phyloP scores from a whole-genome alignment of 2,329 filamentous ascomycete species.

The Aspergillus brasiliensis region DNA sequence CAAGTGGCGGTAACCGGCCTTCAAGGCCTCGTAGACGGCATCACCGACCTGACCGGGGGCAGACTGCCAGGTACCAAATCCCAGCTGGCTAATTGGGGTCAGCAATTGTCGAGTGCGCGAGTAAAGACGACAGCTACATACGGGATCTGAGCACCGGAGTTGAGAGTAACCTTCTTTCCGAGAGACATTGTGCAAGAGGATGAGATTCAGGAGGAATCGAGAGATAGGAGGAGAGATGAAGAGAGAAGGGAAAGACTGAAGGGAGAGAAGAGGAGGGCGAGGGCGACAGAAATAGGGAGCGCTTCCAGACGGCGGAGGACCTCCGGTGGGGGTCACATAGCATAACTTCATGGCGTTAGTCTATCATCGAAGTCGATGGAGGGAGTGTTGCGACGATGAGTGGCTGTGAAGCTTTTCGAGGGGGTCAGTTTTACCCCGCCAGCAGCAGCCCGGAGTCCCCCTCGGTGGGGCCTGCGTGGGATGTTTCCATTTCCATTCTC shows the following conservation, averaged over 20 bases:
- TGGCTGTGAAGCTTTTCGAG: background rate
- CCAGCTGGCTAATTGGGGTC: conserved; percentile 34
- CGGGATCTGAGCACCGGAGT: conserved; percentile 43
- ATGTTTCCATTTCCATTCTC: background rate
- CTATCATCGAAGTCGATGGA: background rate
- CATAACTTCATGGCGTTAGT: background rate
- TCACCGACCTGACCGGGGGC: conserved; percentile 43
- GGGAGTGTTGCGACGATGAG: background rate
- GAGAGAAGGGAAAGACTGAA: background rate
- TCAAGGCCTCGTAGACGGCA: conserved; percentile 43
- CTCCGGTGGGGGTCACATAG: conserved; percentile 19
- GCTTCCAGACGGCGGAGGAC: background rate
- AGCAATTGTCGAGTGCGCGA: background rate
- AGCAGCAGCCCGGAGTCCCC: conserved; percentile 2
- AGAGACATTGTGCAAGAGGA: conserved; percentile 39
- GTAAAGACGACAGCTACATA: conserved; percentile 23
- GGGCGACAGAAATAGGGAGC: conserved; percentile 10
- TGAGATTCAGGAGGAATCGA: background rate
- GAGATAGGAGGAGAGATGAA: background rate
- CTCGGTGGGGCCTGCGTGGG: conserved; percentile 11
- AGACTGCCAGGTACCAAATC: conserved; percentile 46
- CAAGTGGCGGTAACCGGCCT: conserved; percentile 44
- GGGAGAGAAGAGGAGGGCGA: background rate
- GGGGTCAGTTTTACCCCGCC: conserved; percentile 3
- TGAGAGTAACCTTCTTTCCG: conserved; percentile 43